phyloP scores from a whole-genome alignment of 106 monocot genomes.

The Dioscorea zingiberensis region DNA sequence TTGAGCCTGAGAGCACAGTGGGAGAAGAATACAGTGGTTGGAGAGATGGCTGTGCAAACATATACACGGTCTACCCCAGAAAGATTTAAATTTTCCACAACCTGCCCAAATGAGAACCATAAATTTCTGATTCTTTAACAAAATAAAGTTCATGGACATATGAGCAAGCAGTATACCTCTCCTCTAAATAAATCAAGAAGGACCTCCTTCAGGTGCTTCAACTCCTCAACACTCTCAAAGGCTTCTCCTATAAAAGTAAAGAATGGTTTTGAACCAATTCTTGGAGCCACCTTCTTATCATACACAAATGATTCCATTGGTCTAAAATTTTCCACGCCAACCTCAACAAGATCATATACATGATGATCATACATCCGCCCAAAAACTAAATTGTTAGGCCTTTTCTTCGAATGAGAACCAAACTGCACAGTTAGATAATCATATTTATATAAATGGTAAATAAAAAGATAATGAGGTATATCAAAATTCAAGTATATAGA shows the following conservation, averaged over 20 bases:
- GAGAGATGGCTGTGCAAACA: constrained; percentile 72
- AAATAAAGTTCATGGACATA: neutral
- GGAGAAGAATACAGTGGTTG: constrained; percentile 54
- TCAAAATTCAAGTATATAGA: no score
- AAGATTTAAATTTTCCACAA: constrained; percentile 88
- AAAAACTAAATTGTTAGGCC: constrained; percentile 84
- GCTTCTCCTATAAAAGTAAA: constrained; percentile 91
- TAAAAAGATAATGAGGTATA: no score
- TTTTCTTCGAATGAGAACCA: constrained; percentile 92
- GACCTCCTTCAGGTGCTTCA: constrained; percentile 97
- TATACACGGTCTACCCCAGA: constrained; percentile 74
- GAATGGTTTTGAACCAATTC: constrained; percentile 72
- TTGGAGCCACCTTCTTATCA: constrained; percentile 72
- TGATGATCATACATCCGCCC: constrained; percentile 93
- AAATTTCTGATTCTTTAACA: neutral
- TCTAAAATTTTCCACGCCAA: constrained; percentile 87
- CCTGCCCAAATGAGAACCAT: constrained; percentile 31
- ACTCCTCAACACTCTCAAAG: constrained; percentile 81
- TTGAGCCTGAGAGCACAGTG: constrained; percentile 85
- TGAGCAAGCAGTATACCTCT: constrained; percentile 40
- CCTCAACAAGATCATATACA: constrained; percentile 91
- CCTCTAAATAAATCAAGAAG: constrained; percentile 89
- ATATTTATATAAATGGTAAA: no score
- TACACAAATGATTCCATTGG: constrained; percentile 68
- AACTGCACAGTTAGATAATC: constrained; percentile 37